These are phyloP conservation scores for Plectranthus barbatus DNA, from an alignment of 257 asterid species.

Conservation along the genomic window DNA sequence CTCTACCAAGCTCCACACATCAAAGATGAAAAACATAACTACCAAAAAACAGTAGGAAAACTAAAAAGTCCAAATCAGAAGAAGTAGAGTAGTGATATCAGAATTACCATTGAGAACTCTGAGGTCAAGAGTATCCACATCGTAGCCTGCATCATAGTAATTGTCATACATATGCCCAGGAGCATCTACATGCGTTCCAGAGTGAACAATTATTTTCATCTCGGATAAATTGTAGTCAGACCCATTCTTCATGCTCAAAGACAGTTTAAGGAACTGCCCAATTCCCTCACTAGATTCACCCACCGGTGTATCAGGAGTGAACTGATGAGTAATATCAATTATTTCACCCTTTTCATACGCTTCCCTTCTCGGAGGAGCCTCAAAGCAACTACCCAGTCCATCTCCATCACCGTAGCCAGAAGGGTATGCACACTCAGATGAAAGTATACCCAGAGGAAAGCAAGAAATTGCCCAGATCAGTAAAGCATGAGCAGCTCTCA, in stretches of 20 bases:
- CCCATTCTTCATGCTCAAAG: conserved; percentile 71
- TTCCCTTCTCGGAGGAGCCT: conserved; percentile 28
- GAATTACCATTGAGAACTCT: conserved; percentile 56
- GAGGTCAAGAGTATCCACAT: conserved; percentile 75
- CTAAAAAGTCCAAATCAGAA: no score
- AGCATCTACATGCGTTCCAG: conserved; percentile 92
- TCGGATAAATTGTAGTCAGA: conserved; percentile 76
- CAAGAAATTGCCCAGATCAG: conserved; percentile 23
- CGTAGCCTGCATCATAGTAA: conserved; percentile 62
- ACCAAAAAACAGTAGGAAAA: not conserved
- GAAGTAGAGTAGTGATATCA: not conserved
- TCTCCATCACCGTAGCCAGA: no score
- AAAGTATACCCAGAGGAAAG: conserved; percentile 15
- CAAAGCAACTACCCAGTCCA: conserved; percentile 23
- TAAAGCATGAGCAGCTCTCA: conserved; percentile 30
- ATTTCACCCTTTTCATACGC: conserved; percentile 44
- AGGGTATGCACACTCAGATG: conserved; percentile 42
- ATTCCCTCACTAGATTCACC: conserved; percentile 49
- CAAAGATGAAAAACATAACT: not conserved
- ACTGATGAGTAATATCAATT: conserved; percentile 62
- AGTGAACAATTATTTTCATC: conserved; percentile 50
- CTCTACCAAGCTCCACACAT: no score
- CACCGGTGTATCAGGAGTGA: conserved; percentile 44
- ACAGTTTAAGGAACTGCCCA: conserved; percentile 44
- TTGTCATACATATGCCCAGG: conserved; percentile 69